Base-by-base conservation (phyloP, 176 grass and related monocot genomes). In the Urochloa ruziziensis region DNA sequence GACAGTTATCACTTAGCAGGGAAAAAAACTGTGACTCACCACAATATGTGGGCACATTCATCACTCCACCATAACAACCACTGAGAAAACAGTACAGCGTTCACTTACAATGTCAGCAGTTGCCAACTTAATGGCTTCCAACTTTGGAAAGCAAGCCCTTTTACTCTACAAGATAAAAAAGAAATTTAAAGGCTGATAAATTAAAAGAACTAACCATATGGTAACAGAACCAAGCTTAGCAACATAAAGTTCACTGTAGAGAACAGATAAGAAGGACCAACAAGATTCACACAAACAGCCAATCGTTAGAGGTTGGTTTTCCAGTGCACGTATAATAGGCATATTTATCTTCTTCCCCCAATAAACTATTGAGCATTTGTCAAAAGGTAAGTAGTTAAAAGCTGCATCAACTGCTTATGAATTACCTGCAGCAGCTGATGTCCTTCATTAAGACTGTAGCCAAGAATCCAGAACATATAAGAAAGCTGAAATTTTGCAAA, bases 91-190 rank as follows among this genome's bases (percentile, higher is more conserved):
- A 69, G 57, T 30, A 51, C 14, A 37, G 27, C 6, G 62, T 82
- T 35, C 23, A 85, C 96, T 92, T 91, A 99, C 96, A 82, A 96
- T 96, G 74, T 99, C 96, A 85, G 80, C 39, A 80, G 91, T 96
- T 65, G 93, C 91, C 74, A 67, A 85, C 86, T 94, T 98, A 77
- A 98, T 98, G 60, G 96, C 91, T 70, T 95, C 96, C 93, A 95
- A 75, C 64, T 98, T 98, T 7, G 90, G 93, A 73, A 88, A 98
- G 78, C 89, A 92, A 83, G 91, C 49, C 69, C 93, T 79, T 92
- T 89, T 98, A 78, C 87, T 95, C 96, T 98, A 79, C 18, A 73
- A 78, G 56, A 81, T 67, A 32, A 80, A 84, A 79, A 59, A 59
- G 21, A 29, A 62, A 16, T 32, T 78, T 32, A 83, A 83, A 62